A percentile compares a stretch with the other conserved stretches of the same genome.
Evolutionary conservation across 2,329 filamentous ascomycete genomes (phyloP).

Genomic region (Colletotrichum eleusines): DNA sequence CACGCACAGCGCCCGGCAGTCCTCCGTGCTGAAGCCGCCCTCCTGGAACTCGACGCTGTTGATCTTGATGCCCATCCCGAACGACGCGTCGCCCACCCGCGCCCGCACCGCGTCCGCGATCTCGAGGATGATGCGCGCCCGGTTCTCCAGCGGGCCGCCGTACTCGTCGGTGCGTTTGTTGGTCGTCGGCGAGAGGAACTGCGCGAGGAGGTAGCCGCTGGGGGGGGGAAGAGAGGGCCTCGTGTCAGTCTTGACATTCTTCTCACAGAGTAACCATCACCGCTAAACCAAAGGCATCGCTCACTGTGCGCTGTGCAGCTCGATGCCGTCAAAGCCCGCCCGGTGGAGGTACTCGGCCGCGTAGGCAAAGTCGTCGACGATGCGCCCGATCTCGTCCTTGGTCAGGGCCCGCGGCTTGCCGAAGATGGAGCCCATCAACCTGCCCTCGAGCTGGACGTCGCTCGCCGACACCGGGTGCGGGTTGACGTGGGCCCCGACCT

Average conservation of each 20-base stretch:
- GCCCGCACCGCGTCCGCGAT: slow-evolving; percentile 55
- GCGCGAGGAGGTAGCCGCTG: slow-evolving; percentile 59
- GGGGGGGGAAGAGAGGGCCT: rapidly evolving
- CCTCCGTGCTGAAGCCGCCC: slow-evolving; percentile 63
- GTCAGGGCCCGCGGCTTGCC: slow-evolving; percentile 64
- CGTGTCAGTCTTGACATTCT: background rate
- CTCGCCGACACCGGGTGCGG: slow-evolving; percentile 55
- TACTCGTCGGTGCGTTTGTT: slow-evolving; percentile 61
- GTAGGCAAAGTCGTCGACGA: slow-evolving; percentile 68
- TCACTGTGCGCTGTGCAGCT: slow-evolving; percentile 60
- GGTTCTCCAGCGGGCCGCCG: slow-evolving; percentile 60
- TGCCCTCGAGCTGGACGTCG: slow-evolving; percentile 53
- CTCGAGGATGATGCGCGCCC: slow-evolving; percentile 60
- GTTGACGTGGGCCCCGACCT: slow-evolving; percentile 53
- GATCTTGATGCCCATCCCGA: slow-evolving; percentile 68
- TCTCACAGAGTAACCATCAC: too few species aligned
- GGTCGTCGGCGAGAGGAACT: slow-evolving; percentile 57
- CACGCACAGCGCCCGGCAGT: slow-evolving; percentile 61
- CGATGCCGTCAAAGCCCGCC: slow-evolving; percentile 64
- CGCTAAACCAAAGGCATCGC: background rate
- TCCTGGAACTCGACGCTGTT: slow-evolving; percentile 69
- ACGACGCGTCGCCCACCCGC: slow-evolving; percentile 48
- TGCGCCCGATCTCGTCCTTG: slow-evolving; percentile 61
- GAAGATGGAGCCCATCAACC: slow-evolving; percentile 61
- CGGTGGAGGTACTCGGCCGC: slow-evolving; percentile 68